A percentile compares a stretch with the other conserved stretches of the same genome.
Conservation (phyloP, 2,329 filamentous ascomycete species). For the Rachicladosporium sp. region DNA sequence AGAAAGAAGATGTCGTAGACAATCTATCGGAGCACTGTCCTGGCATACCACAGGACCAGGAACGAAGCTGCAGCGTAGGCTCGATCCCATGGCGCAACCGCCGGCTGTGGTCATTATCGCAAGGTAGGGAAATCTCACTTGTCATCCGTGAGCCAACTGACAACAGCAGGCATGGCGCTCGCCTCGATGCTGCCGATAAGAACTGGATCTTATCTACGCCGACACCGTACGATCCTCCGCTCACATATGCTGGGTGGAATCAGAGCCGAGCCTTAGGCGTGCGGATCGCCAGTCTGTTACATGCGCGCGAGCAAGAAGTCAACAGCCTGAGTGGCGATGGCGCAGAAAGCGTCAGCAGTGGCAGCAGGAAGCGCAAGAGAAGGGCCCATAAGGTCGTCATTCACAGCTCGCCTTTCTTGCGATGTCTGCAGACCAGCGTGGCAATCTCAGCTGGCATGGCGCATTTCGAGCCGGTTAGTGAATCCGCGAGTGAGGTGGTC, state of each 20-base stretch:
- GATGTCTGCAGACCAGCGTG: constrained; percentile 85
- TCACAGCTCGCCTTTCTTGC: constrained; percentile 84
- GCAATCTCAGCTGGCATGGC: constrained; percentile 77
- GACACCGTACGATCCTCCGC: constrained; percentile 86
- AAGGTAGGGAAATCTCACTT: constrained; percentile 24
- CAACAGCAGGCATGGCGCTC: constrained; percentile 63
- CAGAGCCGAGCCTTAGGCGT: constrained; percentile 72
- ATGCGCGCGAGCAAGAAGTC: constrained; percentile 32
- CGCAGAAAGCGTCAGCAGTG: neutral
- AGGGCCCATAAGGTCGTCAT: constrained; percentile 67
- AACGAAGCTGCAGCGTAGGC: too few species aligned
- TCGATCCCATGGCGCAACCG: constrained; percentile 27
- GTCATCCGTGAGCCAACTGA: constrained; percentile 1
- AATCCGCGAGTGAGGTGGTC: too few species aligned
- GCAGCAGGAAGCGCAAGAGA: constrained; percentile 30
- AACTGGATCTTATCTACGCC: constrained; percentile 89
- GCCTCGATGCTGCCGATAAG: constrained; percentile 87
- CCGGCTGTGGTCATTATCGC: constrained; percentile 39
- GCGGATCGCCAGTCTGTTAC: constrained; percentile 64
- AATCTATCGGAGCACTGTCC: too few species aligned
- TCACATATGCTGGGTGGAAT: constrained; percentile 89
- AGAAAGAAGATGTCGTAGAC: too few species aligned
- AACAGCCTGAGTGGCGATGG: neutral
- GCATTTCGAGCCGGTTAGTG: constrained; percentile 40
- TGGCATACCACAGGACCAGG: too few species aligned